Base-by-base conservation (phyloP, 2,329 filamentous ascomycete species). In the Daldinia sp. region DNA sequence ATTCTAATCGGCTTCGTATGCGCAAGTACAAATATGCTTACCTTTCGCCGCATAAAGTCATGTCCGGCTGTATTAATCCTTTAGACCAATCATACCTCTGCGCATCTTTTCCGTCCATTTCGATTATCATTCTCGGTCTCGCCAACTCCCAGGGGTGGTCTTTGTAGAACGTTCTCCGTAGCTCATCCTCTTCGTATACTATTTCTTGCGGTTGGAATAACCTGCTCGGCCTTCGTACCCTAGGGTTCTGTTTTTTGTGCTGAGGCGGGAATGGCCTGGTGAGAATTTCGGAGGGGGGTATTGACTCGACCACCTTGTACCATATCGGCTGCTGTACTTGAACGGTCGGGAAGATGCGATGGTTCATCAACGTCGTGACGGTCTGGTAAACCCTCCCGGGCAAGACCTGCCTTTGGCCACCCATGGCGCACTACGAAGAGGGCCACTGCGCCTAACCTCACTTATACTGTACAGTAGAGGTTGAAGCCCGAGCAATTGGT, bases 61-160 rank as follows among this genome's bases (percentile, higher is more conserved):
- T 88, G 32, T 89, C 91, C 4, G 83, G 85, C 79, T 98, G 95
- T 71, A 84, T 81, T 70, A 96, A 77, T 21, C 83, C 86, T 71
- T 78, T 88, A 70, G 89, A 91, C 94, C 94, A 98, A 77, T 97
- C 87, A 72, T 87, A 88, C 56, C 80, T 82, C 75, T 90, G 86
- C 52, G 87, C 82, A 74, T 99, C 94, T 74, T 90, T 91, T 54
- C 95, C 95, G 72, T 94, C 90, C 70, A 88, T 82, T 79, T 99
- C 95, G 8, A 98, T 80, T 47, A 99, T 82, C 61, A 97, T 83
- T 70, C 92, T 85, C 56, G 95, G 95, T 66, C 94, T 85, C 15
- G 95, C 95, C 74, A 99, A 81, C 79, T 99, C 95, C 95, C 95
- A 99, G 4, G 95, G 95, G 76, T 99, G 95, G 77, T 99, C 94